Evolutionary conservation across 495 filamentous ascomycete species (phyloP).

Genomic region (Letharia columbiana): DNA sequence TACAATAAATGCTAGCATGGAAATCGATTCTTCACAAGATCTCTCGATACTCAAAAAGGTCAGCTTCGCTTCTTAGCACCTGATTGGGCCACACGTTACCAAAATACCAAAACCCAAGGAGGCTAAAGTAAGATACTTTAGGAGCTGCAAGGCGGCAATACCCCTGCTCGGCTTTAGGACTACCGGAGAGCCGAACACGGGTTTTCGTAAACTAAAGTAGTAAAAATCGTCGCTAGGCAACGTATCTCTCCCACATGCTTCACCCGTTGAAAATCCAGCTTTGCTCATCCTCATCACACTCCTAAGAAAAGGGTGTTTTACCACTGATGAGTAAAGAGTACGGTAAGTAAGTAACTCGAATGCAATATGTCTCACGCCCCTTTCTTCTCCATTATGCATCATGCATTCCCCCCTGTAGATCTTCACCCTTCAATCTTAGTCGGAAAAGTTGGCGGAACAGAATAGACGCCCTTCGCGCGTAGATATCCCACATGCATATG

Average conservation of each 20-base stretch:
- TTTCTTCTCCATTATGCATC: background rate
- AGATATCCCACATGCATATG: background rate
- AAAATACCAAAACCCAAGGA: no score
- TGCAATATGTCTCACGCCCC: no score
- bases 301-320: no score
- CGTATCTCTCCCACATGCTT: background rate
- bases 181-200: background rate
- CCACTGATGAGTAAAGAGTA: no score
- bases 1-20: no score
- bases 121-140: background rate
- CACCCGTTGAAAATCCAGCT: no score
- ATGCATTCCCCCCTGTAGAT: background rate
- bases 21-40: no score
- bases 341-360: no score
- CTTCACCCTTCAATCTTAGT: background rate
- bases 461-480: conserved; percentile 1
- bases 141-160: conserved; percentile 1
- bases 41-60: no score
- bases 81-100: no score
- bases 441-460: background rate
- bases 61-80: no score
- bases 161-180: background rate
- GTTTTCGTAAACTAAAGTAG: background rate
- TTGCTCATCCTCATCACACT: no score
- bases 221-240: background rate